phyloP scores from a whole-genome alignment of 169 alveolate genomes.

The Cystoisospora suis region DNA sequence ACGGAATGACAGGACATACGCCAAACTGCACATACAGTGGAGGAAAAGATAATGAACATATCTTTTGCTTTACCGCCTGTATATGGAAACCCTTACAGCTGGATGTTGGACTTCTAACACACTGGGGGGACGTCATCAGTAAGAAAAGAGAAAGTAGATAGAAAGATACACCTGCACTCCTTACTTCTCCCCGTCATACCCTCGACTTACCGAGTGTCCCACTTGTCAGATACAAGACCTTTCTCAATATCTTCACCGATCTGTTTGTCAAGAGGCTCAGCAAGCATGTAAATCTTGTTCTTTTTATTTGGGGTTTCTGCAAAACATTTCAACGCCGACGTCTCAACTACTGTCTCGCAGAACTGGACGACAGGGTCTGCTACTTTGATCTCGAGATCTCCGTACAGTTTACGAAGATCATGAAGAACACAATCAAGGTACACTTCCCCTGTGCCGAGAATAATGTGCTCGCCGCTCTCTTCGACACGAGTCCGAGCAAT shows the following conservation, averaged over 20 bases:
- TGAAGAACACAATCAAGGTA: slow-evolving; percentile 97
- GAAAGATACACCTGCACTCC: too few species aligned
- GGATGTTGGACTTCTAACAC: too few species aligned
- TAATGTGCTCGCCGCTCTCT: slow-evolving; percentile 83
- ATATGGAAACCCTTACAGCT: too few species aligned
- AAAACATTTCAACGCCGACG: slow-evolving; percentile 94
- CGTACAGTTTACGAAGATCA: slow-evolving; percentile 96
- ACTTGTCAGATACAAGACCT: slow-evolving; percentile 49
- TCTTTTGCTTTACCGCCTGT: too few species aligned
- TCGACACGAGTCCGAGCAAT: slow-evolving; percentile 93
- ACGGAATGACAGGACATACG: too few species aligned
- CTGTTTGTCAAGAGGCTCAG: slow-evolving; percentile 94
- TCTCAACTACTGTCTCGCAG: slow-evolving; percentile 95
- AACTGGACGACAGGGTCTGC: slow-evolving; percentile 91
- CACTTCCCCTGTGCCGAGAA: slow-evolving; percentile 99
- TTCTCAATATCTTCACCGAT: slow-evolving; percentile 64
- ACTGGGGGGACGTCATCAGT: too few species aligned
- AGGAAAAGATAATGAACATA: too few species aligned
- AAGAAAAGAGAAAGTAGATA: too few species aligned
- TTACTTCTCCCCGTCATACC: too few species aligned
- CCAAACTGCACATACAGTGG: too few species aligned
- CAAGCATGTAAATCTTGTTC: slow-evolving; percentile 91
- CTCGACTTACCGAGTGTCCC: slow-evolving; percentile 63
- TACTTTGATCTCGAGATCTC: slow-evolving; percentile 97
- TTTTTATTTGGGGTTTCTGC: slow-evolving; percentile 96